Conservation (phyloP, 441 rosid genomes). For the Pelargonium fulgidum region DNA sequence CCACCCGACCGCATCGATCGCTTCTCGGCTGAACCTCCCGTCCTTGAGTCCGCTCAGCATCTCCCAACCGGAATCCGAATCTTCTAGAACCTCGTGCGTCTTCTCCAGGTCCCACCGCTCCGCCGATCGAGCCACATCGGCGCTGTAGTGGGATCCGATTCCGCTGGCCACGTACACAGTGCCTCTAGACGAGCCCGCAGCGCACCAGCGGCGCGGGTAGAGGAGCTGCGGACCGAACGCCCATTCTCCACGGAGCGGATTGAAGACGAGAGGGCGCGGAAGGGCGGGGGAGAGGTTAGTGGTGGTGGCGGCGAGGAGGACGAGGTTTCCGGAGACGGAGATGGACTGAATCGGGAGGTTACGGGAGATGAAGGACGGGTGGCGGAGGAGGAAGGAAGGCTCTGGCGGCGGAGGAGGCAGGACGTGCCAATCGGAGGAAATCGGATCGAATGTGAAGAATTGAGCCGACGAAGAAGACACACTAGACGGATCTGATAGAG, state of each 20-base stretch:
- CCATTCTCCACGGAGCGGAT: slow-evolving; percentile 33
- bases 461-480: not conserved
- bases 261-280: slow-evolving; percentile 41
- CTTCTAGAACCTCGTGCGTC: no score
- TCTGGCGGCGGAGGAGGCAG: slow-evolving; percentile 37
- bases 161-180: slow-evolving; percentile 48
- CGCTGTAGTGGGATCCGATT: slow-evolving; percentile 43
- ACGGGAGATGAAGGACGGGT: slow-evolving; percentile 51
- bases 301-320: slow-evolving; percentile 45
- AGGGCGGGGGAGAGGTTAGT: slow-evolving; percentile 41
- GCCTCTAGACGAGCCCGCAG: slow-evolving; percentile 28
- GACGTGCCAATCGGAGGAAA: slow-evolving; percentile 38
- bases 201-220: slow-evolving; percentile 59
- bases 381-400: slow-evolving; percentile 40
- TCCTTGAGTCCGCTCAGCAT: slow-evolving; percentile 32
- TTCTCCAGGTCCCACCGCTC: slow-evolving; percentile 37
- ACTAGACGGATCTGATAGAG: no score
- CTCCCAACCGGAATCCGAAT: slow-evolving; percentile 27
- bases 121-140: slow-evolving; percentile 39
- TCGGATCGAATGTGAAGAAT: slow-evolving; percentile 40
- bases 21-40: slow-evolving; percentile 50
- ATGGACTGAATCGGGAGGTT: slow-evolving; percentile 44
- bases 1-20: slow-evolving; percentile 52
- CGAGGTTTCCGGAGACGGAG: slow-evolving; percentile 31
- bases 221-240: slow-evolving; percentile 36